phyloP scores from a whole-genome alignment of 768 basidiomycete genomes.

The Lactarius tabidus region DNA sequence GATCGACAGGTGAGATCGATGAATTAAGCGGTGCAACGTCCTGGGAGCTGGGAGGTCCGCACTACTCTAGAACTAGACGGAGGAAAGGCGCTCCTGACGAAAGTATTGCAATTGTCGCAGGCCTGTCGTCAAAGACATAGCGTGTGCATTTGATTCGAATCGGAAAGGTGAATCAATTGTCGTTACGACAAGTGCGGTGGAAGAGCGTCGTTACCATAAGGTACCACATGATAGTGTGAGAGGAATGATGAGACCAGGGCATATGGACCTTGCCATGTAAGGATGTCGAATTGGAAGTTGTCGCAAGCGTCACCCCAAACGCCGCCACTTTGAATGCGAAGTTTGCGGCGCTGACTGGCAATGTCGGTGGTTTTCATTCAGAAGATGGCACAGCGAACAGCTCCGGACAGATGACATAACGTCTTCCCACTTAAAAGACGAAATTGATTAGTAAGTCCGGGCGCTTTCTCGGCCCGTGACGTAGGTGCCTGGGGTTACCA shows the following conservation, averaged over 20 bases:
- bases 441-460: no score
- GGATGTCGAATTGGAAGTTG: not conserved
- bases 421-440: not conserved
- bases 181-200: not conserved
- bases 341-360: not conserved
- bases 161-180: not conserved
- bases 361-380: not conserved
- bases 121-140: not conserved
- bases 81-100: not conserved
- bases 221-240: not conserved
- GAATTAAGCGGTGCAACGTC: not conserved
- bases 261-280: not conserved
- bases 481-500: no score
- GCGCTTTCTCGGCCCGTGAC: not conserved
- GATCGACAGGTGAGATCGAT: not conserved
- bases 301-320: not conserved
- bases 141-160: not conserved
- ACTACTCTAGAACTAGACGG: no score
- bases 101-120: conserved; percentile 3
- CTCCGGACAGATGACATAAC: not conserved
- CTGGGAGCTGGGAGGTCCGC: not conserved
- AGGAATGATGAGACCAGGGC: not conserved
- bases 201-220: not conserved
- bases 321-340: not conserved
- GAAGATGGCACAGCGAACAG: not conserved